Conservation (phyloP, 2,329 filamentous ascomycete genomes). For the Rachicladosporium sp. region DNA sequence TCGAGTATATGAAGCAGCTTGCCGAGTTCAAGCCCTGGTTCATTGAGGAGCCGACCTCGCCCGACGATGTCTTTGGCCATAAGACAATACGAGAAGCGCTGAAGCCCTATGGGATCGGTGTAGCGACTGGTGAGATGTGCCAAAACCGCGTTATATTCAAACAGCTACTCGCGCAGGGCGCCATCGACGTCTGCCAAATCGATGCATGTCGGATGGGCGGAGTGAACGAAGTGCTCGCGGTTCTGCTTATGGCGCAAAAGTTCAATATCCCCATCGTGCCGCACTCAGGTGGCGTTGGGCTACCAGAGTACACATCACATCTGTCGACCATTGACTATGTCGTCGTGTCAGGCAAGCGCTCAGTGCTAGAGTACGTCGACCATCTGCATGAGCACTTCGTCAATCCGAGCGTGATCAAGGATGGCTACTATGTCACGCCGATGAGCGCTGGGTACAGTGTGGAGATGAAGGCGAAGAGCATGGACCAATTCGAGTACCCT, state of each 20-base stretch:
- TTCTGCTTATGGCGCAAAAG: conserved; percentile 73
- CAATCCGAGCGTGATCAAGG: conserved; percentile 65
- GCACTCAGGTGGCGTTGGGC: conserved; percentile 76
- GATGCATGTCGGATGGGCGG: conserved; percentile 83
- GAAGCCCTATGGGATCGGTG: conserved; percentile 60
- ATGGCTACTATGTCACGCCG: conserved; percentile 81
- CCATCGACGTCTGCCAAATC: conserved; percentile 80
- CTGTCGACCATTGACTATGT: conserved; percentile 89
- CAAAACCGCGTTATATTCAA: conserved; percentile 93
- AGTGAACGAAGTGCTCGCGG: conserved; percentile 85
- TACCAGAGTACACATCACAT: conserved; percentile 91
- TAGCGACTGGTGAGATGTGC: conserved; percentile 90
- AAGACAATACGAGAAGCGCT: conserved; percentile 73
- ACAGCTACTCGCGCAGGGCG: conserved; percentile 67
- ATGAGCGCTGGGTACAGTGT: conserved; percentile 77
- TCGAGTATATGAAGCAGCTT: conserved; percentile 73
- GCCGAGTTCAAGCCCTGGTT: conserved; percentile 82
- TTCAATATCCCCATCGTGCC: conserved; percentile 72
- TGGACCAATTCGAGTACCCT: conserved; percentile 67
- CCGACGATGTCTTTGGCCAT: conserved; percentile 82
- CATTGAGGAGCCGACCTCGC: conserved; percentile 86
- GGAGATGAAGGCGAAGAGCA: conserved; percentile 82
- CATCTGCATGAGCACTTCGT: conserved; percentile 89
- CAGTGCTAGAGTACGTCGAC: conserved; percentile 78
- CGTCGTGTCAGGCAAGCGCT: conserved; percentile 63